phyloP scores from a whole-genome alignment of 176 grass and related monocot species.

The Oryza nivara region DNA sequence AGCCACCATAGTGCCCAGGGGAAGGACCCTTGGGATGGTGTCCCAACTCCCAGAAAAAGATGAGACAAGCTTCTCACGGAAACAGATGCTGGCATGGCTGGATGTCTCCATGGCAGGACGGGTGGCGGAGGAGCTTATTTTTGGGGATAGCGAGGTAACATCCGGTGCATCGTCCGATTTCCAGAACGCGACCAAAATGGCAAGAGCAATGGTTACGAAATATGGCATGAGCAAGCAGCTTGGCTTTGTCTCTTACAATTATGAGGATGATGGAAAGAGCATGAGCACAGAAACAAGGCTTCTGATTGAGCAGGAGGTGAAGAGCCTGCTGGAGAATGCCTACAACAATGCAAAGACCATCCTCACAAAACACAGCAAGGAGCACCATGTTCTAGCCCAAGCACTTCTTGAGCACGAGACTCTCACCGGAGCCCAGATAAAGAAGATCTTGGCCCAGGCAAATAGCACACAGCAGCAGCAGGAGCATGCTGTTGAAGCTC shows the following conservation, averaged over 20 bases:
- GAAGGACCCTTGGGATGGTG: slow-evolving; percentile 89
- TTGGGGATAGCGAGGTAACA: slow-evolving; percentile 92
- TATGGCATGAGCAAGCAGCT: slow-evolving; percentile 95
- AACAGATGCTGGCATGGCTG: slow-evolving; percentile 84
- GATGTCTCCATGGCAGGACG: slow-evolving; percentile 94
- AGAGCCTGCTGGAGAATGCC: slow-evolving; percentile 73
- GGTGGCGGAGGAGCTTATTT: slow-evolving; percentile 96
- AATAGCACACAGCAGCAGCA: slow-evolving; percentile 63
- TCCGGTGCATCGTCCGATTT: slow-evolving; percentile 88
- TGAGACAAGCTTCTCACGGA: slow-evolving; percentile 86
- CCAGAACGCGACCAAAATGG: slow-evolving; percentile 71
- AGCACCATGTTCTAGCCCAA: slow-evolving; percentile 81
- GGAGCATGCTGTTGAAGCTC: slow-evolving; percentile 59
- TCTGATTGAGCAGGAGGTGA: slow-evolving; percentile 89
- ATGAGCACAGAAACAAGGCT: slow-evolving; percentile 94
- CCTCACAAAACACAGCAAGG: slow-evolving; percentile 76
- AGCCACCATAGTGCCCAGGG: slow-evolving; percentile 92
- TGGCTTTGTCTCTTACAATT: slow-evolving; percentile 86
- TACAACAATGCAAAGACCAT: slow-evolving; percentile 95
- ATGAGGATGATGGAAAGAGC: slow-evolving; percentile 75
- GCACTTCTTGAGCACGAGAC: slow-evolving; percentile 95
- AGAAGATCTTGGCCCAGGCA: slow-evolving; percentile 67
- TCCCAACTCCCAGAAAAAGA: slow-evolving; percentile 91
- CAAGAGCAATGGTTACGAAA: slow-evolving; percentile 89
- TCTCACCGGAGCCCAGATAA: slow-evolving; percentile 84